Evolutionary conservation across 2,329 filamentous ascomycete genomes (phyloP).

Genomic region (Fusarium sp.): DNA sequence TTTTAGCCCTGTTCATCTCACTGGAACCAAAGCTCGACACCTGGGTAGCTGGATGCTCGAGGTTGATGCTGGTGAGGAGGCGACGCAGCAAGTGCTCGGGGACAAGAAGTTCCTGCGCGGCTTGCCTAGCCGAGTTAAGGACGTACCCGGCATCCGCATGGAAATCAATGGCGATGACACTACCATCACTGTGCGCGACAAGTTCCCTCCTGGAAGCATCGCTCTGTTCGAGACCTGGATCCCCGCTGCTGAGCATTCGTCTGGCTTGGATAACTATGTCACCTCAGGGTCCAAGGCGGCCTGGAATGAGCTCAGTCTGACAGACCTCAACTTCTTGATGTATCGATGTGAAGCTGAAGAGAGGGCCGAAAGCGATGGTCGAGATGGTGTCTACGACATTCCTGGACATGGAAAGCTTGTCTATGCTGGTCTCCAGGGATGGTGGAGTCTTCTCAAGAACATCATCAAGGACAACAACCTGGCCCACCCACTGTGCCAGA

Average conservation of each 20-base stretch:
- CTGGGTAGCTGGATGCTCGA: slow-evolving; percentile 93
- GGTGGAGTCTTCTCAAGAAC: slow-evolving; percentile 91
- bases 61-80: slow-evolving; percentile 80
- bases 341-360: slow-evolving; percentile 94
- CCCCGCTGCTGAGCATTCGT: slow-evolving; percentile 83
- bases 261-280: slow-evolving; percentile 86
- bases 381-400: slow-evolving; percentile 89
- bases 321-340: slow-evolving; percentile 90
- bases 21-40: slow-evolving; percentile 84
- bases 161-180: slow-evolving; percentile 79
- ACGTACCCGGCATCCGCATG: slow-evolving; percentile 77
- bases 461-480: slow-evolving; percentile 91
- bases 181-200: slow-evolving; percentile 80
- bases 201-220: slow-evolving; percentile 93
- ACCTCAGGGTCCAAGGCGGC: slow-evolving; percentile 83
- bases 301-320: slow-evolving; percentile 77
- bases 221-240: slow-evolving; percentile 97
- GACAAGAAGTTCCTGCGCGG: slow-evolving; percentile 81
- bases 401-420: slow-evolving; percentile 86
- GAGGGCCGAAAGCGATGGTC: slow-evolving; percentile 78
- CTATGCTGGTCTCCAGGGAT: slow-evolving; percentile 97
- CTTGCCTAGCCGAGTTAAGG: slow-evolving; percentile 82
- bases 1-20: slow-evolving; percentile 81
- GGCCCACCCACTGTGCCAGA: slow-evolving; percentile 91
- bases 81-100: slow-evolving; percentile 69